A percentile compares a stretch with the other conserved stretches of the same genome.
Evolutionary conservation across 2,329 filamentous ascomycete genomes (phyloP).

Genomic region (Capronia epimyces): DNA sequence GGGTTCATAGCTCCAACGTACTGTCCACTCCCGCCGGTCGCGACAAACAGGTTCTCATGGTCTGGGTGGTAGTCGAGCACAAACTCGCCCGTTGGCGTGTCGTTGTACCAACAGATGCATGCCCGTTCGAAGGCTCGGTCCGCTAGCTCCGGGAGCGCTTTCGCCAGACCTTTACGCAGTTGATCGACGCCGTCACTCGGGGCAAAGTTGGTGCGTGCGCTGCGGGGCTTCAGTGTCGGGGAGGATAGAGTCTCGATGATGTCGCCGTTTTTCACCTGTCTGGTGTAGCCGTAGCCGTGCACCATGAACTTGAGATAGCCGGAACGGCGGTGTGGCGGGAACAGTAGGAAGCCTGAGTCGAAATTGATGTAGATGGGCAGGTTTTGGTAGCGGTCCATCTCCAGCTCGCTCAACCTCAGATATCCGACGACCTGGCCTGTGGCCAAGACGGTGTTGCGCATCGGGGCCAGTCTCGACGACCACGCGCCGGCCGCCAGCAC

Average conservation of each 20-base stretch:
- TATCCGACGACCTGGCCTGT: conserved; percentile 80
- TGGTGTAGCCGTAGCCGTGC: no score
- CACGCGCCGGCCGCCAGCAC: conserved; percentile 82
- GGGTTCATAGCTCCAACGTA: conserved; percentile 55
- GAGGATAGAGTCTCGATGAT: no score
- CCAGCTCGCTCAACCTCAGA: conserved; percentile 63
- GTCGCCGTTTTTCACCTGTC: no score
- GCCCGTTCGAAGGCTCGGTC: conserved; percentile 57
- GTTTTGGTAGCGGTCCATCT: conserved; percentile 51
- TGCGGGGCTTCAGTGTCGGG: not conserved
- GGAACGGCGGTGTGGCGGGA: conserved; percentile 30
- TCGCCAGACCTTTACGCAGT: conserved; percentile 48
- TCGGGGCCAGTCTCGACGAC: conserved; percentile 70
- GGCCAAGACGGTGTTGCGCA: conserved; percentile 67
- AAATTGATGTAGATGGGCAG: conserved; percentile 30
- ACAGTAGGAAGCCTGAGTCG: conserved; percentile 31
- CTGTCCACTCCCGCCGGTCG: conserved; percentile 50
- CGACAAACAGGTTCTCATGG: conserved; percentile 44
- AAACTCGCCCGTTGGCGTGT: conserved; percentile 66
- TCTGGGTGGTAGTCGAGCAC: conserved; percentile 64
- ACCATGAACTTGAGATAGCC: no score
- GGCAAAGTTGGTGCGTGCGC: not conserved
- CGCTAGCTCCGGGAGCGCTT: conserved; percentile 51
- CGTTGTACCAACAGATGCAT: conserved; percentile 69
- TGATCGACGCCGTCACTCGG: conserved; percentile 31